Base-by-base conservation (phyloP, 768 basidiomycete genomes). In the Rhodotorula taiwanensis region DNA sequence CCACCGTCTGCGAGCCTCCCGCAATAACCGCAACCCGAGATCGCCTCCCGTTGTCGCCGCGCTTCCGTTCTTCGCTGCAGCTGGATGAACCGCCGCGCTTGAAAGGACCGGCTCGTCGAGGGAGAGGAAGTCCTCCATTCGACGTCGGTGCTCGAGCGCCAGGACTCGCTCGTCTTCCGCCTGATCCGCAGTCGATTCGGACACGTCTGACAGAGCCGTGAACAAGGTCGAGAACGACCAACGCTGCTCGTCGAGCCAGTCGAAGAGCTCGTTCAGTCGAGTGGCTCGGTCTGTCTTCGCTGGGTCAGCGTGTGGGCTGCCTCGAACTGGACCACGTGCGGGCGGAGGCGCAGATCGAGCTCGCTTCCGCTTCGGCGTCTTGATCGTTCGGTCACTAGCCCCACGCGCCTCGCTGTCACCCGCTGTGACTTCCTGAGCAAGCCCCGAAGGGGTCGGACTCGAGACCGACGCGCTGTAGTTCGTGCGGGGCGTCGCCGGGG, bases 181-280 rank as follows among this genome's bases (percentile, higher is more conserved):
- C 36, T n/a, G 13, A n/a, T 15, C 41, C n/a, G 36, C 27, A 3
- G 21, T 30, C 2, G 31, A 39, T 39, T n/a, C 31, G 16, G 27
- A 30, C 30, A 45, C 10, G 25, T 60, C 63, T 21, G 48, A 51
- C 30, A 64, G 48, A 1, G 63, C 63, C 13, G 58, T 55, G 25
- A 64, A 50, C 13, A 64, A 53, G 14, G 31, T 25, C n/a, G 58
- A 55, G 28, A 64, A 42, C 33, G 54, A 50, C 63, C 63, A 64
- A 16, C 63, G 52, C 27, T 51, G 45, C 20, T 44, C 54, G 43
- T 64, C 63, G 39, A 64, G 44, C 63, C 58, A 64, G 1, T 18
- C 16, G n/a, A 64, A 64, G 47, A 64, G 48, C 15, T 13, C 10
- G 25, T 43, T n/a, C 20, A 64, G 47, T 36, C 39, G 43, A 13